phyloP scores from a whole-genome alignment of 1,284 basidiomycete species.

The Gomphus sp. region DNA sequence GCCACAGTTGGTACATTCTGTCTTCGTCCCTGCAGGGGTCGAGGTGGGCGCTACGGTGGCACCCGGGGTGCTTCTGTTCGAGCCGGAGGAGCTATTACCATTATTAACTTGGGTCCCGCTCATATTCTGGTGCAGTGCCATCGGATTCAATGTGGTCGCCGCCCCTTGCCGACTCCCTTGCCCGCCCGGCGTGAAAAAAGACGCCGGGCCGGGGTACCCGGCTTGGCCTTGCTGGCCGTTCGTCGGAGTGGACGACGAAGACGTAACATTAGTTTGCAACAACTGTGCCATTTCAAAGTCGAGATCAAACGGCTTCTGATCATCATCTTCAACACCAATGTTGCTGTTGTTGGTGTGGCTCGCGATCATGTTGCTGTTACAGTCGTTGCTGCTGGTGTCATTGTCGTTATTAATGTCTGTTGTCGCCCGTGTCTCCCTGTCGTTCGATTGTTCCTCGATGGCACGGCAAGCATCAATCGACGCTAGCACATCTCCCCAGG shows the following conservation, averaged over 20 bases:
- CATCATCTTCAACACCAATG: not conserved
- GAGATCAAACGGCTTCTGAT: constrained; percentile 4
- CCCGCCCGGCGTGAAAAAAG: too few species aligned
- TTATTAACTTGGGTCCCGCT: constrained; percentile 25
- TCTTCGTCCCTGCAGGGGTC: constrained; percentile 33
- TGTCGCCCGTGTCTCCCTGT: not conserved
- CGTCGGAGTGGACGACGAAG: constrained; percentile 3
- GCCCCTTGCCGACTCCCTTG: too few species aligned
- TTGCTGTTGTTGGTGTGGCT: not conserved
- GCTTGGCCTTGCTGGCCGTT: constrained; percentile 16
- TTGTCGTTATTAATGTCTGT: constrained; percentile 2
- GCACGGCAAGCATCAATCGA: constrained; percentile 4
- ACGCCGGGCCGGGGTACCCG: constrained; percentile 14
- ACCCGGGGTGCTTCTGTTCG: constrained; percentile 1
- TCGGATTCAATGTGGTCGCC: constrained; percentile 6
- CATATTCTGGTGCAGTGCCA: not conserved
- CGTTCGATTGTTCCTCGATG: not conserved
- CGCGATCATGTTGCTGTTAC: too few species aligned
- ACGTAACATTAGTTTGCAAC: not conserved
- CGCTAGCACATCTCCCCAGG: not conserved
- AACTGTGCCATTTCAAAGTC: constrained; percentile 4
- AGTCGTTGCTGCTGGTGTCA: not conserved
- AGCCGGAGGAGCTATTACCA: not conserved
- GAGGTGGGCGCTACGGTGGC: constrained; percentile 12
- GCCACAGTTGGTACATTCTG: constrained; percentile 76